phyloP scores from a whole-genome alignment of 225 moss, liverwort and hornwort genomes.

The Climacium dendroides region DNA sequence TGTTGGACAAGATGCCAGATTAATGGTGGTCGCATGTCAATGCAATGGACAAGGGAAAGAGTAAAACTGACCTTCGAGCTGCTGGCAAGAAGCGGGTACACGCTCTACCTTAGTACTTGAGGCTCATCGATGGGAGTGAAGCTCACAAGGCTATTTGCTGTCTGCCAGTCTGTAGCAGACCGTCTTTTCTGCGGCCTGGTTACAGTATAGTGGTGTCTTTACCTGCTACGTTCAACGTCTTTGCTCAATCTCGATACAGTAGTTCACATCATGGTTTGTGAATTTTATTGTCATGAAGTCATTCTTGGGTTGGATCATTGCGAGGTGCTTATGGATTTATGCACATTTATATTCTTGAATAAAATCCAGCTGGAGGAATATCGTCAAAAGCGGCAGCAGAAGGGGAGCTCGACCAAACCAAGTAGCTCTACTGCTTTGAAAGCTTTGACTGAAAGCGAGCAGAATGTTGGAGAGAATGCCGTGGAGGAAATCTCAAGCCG shows the following conservation, averaged over 20 bases:
- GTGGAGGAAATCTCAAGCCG: neutral
- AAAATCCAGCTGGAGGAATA: slow-evolving; percentile 70
- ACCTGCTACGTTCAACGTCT: neutral
- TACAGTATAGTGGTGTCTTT: neutral
- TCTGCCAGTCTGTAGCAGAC: neutral
- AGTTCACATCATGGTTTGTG: slow-evolving; percentile 3
- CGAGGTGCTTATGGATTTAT: slow-evolving; percentile 13
- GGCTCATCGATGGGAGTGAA: neutral
- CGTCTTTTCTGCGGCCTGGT: neutral
- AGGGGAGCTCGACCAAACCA: slow-evolving; percentile 48
- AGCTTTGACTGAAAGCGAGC: slow-evolving; percentile 41
- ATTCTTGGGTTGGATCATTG: slow-evolving; percentile 15
- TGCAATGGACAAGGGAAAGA: slow-evolving; percentile 79
- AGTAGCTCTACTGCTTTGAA: slow-evolving; percentile 37
- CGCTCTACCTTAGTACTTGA: slow-evolving; percentile 8
- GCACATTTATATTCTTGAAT: slow-evolving; percentile 10
- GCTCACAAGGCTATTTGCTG: neutral
- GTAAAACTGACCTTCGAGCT: slow-evolving; percentile 76
- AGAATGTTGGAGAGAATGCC: slow-evolving; percentile 6
- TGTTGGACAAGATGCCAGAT: slow-evolving; percentile 2
- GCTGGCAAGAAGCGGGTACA: slow-evolving; percentile 87
- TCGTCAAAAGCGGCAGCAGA: slow-evolving; percentile 78
- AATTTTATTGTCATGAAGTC: slow-evolving; percentile 2
- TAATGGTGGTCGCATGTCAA: slow-evolving; percentile 17
- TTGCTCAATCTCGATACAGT: neutral